A percentile compares a stretch with the other conserved stretches of the same genome.
Evolutionary conservation across 2,329 filamentous ascomycete species (phyloP).

Genomic region (Thielaviopsis ethacetica): DNA sequence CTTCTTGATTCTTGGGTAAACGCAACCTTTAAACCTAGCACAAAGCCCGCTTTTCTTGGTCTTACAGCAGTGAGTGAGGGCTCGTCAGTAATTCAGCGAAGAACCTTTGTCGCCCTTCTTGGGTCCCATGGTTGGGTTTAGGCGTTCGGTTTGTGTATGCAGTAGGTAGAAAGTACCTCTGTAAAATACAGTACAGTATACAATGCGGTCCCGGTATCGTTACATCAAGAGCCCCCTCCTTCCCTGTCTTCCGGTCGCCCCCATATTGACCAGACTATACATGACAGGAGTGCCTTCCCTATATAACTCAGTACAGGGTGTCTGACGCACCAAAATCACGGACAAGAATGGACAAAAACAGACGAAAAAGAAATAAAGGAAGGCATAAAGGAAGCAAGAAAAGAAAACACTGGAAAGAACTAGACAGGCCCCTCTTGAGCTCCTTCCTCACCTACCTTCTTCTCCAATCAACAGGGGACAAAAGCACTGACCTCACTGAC

Average conservation of each 20-base stretch:
- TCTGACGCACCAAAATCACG: too few relatives aligned
- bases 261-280: background rate
- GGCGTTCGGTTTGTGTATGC: background rate
- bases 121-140: background rate
- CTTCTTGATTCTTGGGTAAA: background rate
- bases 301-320: background rate
- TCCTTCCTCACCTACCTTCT: background rate
- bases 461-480: background rate
- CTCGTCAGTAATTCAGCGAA: background rate
- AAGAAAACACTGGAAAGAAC: background rate
- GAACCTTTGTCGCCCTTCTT: background rate
- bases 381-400: background rate
- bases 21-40: background rate
- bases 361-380: too few relatives aligned
- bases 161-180: background rate
- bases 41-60: background rate
- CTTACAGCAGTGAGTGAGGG: background rate
- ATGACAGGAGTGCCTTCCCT: background rate
- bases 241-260: background rate
- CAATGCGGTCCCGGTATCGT: background rate
- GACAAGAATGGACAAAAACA: too few relatives aligned
- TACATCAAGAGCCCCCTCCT: background rate
- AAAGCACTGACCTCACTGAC: too few relatives aligned
- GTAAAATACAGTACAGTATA: too few relatives aligned
- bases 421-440: background rate